Conservation (phyloP, 768 basidiomycete genomes). For the Boletus tomentosulus region DNA sequence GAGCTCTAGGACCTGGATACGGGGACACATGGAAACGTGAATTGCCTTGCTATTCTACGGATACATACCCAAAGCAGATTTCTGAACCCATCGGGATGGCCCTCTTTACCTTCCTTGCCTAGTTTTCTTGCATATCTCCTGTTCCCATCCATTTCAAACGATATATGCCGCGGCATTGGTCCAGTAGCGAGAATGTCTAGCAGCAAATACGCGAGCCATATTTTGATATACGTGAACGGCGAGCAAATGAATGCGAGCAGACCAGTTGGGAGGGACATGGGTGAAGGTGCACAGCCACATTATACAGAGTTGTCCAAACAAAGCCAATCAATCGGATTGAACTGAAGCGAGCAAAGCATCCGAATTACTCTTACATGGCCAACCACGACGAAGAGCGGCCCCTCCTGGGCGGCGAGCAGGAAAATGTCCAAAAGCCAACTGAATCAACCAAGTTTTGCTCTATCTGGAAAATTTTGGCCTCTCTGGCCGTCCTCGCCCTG, state of each 20-base stretch:
- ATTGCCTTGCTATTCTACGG: neutral
- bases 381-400: constrained; percentile 26
- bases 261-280: neutral
- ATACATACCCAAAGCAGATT: constrained; percentile 69
- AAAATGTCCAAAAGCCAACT: neutral
- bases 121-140: constrained; percentile 77
- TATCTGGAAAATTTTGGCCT: constrained; percentile 12
- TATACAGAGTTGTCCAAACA: neutral
- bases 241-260: constrained; percentile 2
- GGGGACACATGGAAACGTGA: neutral
- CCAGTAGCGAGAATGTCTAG: constrained; percentile 71
- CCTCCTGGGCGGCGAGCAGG: constrained; percentile 18
- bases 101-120: constrained; percentile 63
- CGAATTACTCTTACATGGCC: neutral
- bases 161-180: constrained; percentile 85
- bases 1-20: constrained; percentile 73
- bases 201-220: constrained; percentile 39
- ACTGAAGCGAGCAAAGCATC: neutral
- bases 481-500: constrained; percentile 13
- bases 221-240: constrained; percentile 13
- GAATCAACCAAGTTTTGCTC: neutral
- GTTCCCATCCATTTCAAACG: constrained; percentile 98
- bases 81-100: constrained; percentile 82
- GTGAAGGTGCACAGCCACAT: constrained; percentile 21
- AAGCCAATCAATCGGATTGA: neutral